Percentiles rank a stretch among this genome's conserved stretches.
Conservation (phyloP, 257 asterid species). For the Handroanthus guayacan region DNA sequence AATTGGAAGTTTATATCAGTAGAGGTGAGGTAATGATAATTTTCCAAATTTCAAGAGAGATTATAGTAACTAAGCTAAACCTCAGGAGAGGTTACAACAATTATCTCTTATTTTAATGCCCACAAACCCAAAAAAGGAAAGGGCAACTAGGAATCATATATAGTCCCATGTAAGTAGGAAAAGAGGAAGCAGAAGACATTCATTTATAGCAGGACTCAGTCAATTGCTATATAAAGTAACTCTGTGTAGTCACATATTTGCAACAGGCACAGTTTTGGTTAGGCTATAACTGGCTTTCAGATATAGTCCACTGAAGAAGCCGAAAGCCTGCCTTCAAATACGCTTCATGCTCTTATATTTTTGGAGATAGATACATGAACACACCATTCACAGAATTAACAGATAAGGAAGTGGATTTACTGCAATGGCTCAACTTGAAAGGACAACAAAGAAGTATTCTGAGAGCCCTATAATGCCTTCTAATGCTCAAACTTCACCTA, state of each 20-base stretch:
- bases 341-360: constrained; percentile 32
- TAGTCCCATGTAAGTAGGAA: background rate
- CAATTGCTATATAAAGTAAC: constrained; percentile 21
- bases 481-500: constrained; percentile 50
- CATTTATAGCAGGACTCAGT: constrained; percentile 8
- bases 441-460: constrained; percentile 35
- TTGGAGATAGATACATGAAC: background rate
- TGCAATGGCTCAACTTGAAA: constrained; percentile 64
- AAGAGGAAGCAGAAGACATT: background rate
- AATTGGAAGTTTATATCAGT: no score
- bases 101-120: no score
- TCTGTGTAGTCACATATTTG: background rate
- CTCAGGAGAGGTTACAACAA: no score
- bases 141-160: background rate
- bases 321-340: constrained; percentile 45
- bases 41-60: no score
- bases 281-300: constrained; percentile 13
- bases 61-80: no score
- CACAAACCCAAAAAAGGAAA: background rate
- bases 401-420: background rate
- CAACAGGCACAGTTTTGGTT: background rate
- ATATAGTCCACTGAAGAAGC: constrained; percentile 41
- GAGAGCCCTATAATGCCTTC: constrained; percentile 53
- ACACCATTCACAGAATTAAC: background rate
- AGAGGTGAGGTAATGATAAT: no score